Evolutionary conservation across 1,284 basidiomycete species (phyloP).

Genomic region (Fomitopsis pinicola): DNA sequence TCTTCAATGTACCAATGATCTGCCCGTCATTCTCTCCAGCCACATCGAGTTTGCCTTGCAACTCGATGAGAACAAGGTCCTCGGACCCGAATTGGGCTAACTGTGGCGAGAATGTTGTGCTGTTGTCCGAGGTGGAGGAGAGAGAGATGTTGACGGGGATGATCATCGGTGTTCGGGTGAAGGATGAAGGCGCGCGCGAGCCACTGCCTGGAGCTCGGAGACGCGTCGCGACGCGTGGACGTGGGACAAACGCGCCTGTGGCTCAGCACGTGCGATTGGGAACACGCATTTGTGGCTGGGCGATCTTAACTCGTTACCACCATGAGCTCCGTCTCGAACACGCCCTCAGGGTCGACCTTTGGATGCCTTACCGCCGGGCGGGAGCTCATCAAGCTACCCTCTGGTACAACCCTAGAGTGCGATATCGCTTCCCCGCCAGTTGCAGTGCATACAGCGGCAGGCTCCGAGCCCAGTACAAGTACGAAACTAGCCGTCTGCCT

Average conservation of each 20-base stretch:
- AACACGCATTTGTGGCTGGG: too few species aligned
- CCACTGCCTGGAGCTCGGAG: background rate
- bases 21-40: constrained; percentile 56
- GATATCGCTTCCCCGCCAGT: constrained; percentile 10
- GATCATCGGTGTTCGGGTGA: constrained; percentile 17
- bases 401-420: constrained; percentile 16
- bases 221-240: background rate
- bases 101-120: constrained; percentile 46
- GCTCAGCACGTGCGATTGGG: too few species aligned
- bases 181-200: background rate
- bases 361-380: background rate
- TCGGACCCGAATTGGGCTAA: constrained; percentile 65
- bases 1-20: constrained; percentile 56
- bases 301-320: background rate
- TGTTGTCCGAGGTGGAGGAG: constrained; percentile 15
- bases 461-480: background rate
- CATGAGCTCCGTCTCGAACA: background rate
- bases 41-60: constrained; percentile 70
- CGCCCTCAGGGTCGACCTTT: background rate
- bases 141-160: constrained; percentile 22
- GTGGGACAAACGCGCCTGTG: constrained; percentile 7
- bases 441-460: background rate
- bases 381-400: constrained; percentile 16
- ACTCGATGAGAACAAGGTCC: constrained; percentile 69
- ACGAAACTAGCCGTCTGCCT: constrained; percentile 40